A percentile compares a stretch with the other conserved stretches of the same genome.
Conservation (phyloP, 2,329 filamentous ascomycete genomes). For the Aureobasidium sp. region DNA sequence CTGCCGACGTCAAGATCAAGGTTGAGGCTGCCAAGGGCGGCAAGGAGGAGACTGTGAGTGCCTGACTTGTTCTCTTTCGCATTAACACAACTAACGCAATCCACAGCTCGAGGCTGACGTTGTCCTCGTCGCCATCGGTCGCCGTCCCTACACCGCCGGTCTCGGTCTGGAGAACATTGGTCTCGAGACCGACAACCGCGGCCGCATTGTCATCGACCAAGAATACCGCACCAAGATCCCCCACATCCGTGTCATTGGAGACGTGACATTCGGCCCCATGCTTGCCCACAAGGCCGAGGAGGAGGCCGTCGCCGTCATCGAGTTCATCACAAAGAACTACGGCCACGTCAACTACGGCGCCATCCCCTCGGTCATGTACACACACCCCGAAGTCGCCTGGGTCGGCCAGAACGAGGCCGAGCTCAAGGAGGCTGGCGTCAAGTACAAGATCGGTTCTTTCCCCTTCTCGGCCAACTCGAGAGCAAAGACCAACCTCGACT, state of each 20-base stretch:
- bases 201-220: constrained; percentile 92
- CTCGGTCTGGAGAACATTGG: constrained; percentile 92
- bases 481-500: constrained; percentile 97
- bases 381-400: constrained; percentile 96
- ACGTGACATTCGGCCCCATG: constrained; percentile 97
- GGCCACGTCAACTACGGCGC: constrained; percentile 98
- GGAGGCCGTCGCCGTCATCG: constrained; percentile 87
- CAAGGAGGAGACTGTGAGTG: constrained; percentile 77
- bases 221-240: constrained; percentile 97
- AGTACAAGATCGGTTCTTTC: constrained; percentile 91
- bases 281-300: constrained; percentile 99
- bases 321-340: constrained; percentile 96
- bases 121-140: constrained; percentile 92
- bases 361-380: constrained; percentile 99
- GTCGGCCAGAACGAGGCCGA: constrained; percentile 97
- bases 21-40: constrained; percentile 93
- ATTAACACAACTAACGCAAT: constrained; percentile 19
- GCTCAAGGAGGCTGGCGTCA: constrained; percentile 79
- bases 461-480: constrained; percentile 97
- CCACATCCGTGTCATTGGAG: constrained; percentile 94
- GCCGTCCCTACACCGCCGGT: constrained; percentile 86
- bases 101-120: constrained; percentile 81
- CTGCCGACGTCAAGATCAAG: constrained; percentile 71
- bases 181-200: constrained; percentile 84
- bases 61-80: constrained; percentile 17